Base-by-base conservation (phyloP, 129 eudicot species). In the Daucus carota region DNA sequence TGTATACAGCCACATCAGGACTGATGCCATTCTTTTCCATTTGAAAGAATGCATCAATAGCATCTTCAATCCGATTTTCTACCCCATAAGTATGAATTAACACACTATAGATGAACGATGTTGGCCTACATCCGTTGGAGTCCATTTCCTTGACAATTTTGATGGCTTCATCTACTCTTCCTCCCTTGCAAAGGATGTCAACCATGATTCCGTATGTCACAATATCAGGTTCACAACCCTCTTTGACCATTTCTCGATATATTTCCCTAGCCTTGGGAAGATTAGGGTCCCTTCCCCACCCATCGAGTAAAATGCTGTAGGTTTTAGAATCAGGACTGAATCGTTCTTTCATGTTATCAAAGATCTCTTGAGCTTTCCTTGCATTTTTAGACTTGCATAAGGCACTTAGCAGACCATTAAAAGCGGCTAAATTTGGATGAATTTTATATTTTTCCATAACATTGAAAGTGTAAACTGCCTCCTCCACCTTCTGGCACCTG, bases 201-300 rank as follows among this genome's bases (percentile, higher is more conserved):
- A 94, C 92, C 99, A 94, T 94, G 80, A 88, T 94, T 20, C 97
- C 94, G 17, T 87, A 91, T 1, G 99, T 91, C 73, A 91, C 99
- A 16, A 94, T 82, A 88, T 94, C 99, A 43, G 91, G 94, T 26
- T 73, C 70, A 63, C 94, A 88, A 42, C 90, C 89, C 28, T 80
- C 89, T 28, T 81, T 81, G 63, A 85, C 79, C 97, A 94, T 94
- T 76, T 94, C 87, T 62, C 83, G 74, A 45, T 81, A 94, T 62
- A 88, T 75, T 74, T 87, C 94, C 76, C 97, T 80, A 26, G 99
- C 99, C 82, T 86, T 91, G 6, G 97, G 97, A 70, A 94, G 83
- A 86, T 91, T 94, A 0, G 99, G 99, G 60, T 82, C 96, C 79
- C 94, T 80, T 73, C 97, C 99, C 97, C 99, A 94, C 16, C 97